Base-by-base conservation (phyloP, 352 stramenopile genomes). In the Heterotrichella gracilis region DNA sequence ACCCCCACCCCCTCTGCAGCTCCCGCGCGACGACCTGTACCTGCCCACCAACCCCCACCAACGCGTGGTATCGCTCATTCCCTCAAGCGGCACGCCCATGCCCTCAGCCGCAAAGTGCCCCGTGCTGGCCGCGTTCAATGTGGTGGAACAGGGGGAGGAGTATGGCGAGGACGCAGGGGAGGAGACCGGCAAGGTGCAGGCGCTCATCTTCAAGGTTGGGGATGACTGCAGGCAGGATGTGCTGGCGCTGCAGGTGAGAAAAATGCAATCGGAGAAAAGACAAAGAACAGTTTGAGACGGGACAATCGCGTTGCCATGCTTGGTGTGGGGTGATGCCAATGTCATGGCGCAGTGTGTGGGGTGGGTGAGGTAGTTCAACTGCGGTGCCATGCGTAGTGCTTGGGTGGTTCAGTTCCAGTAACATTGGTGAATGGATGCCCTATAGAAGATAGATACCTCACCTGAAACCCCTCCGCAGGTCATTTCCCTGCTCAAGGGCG, bases 181-280 rank as follows among this genome's bases (percentile, higher is more conserved):
- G 68, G 14, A 22, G 3, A 4, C 4, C 24, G 64, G 4, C 24
- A 17, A 17, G 25, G 21, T 1, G 3, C 4, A 73, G 13, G 69
- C 69, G 13, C 53, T 39, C 24, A 75, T 75, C 39, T 75, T 75
- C 39, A 76, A 77, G 41, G 71, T 72, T 1, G 71, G 73, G 41
- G 74, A 77, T 63, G 74, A 77, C 67, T 76, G 71, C 24, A 25
- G 74, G 4, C 74, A 77, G 71, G 74, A 77, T 53, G 25, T 68
- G 13, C 41, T 77, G 4, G 73, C 74, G 17, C 23, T 77, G 14
- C 73, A 77, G 39, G 64, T 77, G 14, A 74, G n/a, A n/a, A n/a
- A n/a, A n/a, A n/a, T n/a, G n/a, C n/a, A n/a, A n/a, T n/a, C n/a
- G n/a, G n/a, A n/a, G n/a, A n/a, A n/a, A n/a, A n/a, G n/a, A n/a